phyloP scores from a whole-genome alignment of 2,329 filamentous ascomycete species.

The Aspergillus eucalypticola region DNA sequence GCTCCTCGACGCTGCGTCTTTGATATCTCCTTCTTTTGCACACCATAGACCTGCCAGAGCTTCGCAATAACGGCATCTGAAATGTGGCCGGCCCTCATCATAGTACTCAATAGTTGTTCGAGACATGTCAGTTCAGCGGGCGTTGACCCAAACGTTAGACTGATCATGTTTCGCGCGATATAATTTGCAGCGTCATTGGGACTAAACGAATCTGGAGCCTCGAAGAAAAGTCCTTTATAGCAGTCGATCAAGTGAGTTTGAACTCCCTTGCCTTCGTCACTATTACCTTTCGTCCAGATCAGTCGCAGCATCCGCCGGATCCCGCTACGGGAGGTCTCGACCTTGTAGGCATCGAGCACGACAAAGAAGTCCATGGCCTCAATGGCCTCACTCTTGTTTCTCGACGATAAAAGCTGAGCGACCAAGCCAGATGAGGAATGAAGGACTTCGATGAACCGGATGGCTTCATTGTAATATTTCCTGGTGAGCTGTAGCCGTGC shows the following conservation, averaged over 20 bases:
- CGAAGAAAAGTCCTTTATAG: constrained; percentile 94
- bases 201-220: constrained; percentile 84
- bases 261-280: constrained; percentile 96
- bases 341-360: constrained; percentile 90
- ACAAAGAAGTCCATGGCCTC: constrained; percentile 99
- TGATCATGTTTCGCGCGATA: constrained; percentile 98
- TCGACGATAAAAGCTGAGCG: constrained; percentile 84
- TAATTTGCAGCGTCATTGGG: constrained; percentile 92
- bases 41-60: constrained; percentile 95
- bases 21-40: constrained; percentile 91
- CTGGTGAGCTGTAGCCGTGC: constrained; percentile 83
- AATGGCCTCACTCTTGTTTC: constrained; percentile 97
- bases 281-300: constrained; percentile 99
- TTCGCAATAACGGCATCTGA: constrained; percentile 85
- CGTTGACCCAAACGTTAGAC: constrained; percentile 91
- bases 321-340: constrained; percentile 87
- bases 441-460: constrained; percentile 89
- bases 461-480: constrained; percentile 88
- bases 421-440: constrained; percentile 79
- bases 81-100: constrained; percentile 93
- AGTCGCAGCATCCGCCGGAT: constrained; percentile 94
- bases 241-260: constrained; percentile 96
- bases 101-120: constrained; percentile 90
- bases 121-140: constrained; percentile 93
- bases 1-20: constrained; percentile 85